Evolutionary conservation across 106 monocot species (phyloP).

Genomic region (Dendrobium huoshanense): DNA sequence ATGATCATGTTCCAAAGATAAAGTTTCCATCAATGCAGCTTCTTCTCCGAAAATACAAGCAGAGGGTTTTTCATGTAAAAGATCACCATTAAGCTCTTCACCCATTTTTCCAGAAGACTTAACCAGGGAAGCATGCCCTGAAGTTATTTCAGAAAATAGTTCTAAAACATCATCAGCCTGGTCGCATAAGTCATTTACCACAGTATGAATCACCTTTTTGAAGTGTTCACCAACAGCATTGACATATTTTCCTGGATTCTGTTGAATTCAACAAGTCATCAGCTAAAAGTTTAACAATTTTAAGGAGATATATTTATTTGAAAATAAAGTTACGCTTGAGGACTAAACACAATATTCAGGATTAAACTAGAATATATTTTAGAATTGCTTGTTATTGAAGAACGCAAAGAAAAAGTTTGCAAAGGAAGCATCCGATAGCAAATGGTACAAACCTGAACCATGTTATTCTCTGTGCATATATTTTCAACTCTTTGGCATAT

Average conservation of each 20-base stretch:
- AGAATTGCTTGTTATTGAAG: not conserved
- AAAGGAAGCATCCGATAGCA: not conserved
- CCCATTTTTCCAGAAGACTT: not conserved
- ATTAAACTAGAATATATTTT: not conserved
- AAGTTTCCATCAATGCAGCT: not conserved
- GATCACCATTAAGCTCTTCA: not conserved
- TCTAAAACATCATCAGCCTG: constrained; percentile 7
- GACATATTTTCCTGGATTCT: constrained; percentile 7
- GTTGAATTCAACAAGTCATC: not conserved
- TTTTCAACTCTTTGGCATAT: constrained; percentile 7
- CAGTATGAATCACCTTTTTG: not conserved
- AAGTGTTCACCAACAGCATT: not conserved
- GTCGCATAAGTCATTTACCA: not conserved
- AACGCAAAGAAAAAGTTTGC: not conserved
- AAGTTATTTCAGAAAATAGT: constrained; percentile 1
- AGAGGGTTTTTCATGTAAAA: not conserved
- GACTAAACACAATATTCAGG: not conserved
- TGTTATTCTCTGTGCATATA: not conserved
- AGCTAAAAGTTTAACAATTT: not conserved
- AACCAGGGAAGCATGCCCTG: constrained; percentile 1
- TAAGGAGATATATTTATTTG: not conserved
- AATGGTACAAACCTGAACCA: constrained; percentile 1
- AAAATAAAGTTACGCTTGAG: not conserved
- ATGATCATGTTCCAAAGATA: not conserved
- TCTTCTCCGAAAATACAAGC: not conserved